Evolutionary conservation across 1,284 basidiomycete species (phyloP), one percentile per base, ranked within the genome.

Genomic region (Ganoderma leucocontextum): DNA sequence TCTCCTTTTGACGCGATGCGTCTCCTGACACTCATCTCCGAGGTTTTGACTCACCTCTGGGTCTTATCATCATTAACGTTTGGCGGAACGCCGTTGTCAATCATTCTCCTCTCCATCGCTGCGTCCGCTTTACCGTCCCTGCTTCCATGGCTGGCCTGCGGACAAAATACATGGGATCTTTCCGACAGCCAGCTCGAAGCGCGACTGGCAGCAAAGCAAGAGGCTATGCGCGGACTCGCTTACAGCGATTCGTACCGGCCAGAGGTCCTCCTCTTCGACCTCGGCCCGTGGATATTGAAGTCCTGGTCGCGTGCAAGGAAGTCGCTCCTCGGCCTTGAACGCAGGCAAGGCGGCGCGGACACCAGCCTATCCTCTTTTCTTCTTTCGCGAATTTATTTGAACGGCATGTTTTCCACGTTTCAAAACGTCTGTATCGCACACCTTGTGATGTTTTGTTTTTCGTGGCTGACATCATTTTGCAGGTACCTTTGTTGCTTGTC

Each of bases 271-370:
- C 82, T 95, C 7, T 96, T 95, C 76, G 92, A 92, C 7, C 84
- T 95, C 12, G 90, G 89, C 22, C 90, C 91, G 41, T 95, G 94
- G 93, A 90, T 95, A 66, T 80, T 95, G 66, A 83, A 86, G 64
- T 87, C 87, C 2, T 95, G 93, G 94, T 85, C 89, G 2, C 82
- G 77, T 42, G 88, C 91, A 6, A 81, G 90, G 73, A 87, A 83
- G 75, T 79, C 86, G 39, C 85, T 89, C 60, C 81, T 91, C 52
- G 84, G 86, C 13, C 83, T 88, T 38, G 89, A 89, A 72, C 83
- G 82, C 66, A 80, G 79, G 22, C 71, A 72, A 19, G 49, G 62
- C 10, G 60, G 65, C 38, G 53, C 65, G 47, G 71, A 64, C 58
- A 75, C 60, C n/a, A 66, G 53, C 60, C 62, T 69, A 3, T 49